These are phyloP conservation scores for Diaporthe capsici DNA, from an alignment of 2,329 filamentous ascomycete species.

Conservation along the genomic window DNA sequence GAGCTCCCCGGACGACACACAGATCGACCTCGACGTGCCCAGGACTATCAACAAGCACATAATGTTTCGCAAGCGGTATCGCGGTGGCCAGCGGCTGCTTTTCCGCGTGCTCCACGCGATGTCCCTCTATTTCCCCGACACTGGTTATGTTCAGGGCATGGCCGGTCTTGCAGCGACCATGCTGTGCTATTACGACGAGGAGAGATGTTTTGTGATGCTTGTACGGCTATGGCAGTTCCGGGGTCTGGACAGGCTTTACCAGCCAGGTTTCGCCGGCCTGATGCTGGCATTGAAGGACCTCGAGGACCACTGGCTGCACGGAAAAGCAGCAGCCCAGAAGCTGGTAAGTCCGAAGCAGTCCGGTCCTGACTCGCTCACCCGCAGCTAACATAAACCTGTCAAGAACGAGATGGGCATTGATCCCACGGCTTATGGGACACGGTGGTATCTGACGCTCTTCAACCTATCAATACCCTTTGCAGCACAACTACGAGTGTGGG, in stretches of 20 bases:
- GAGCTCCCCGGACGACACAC: constrained; percentile 89
- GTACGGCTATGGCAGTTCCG: constrained; percentile 94
- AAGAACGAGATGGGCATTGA: constrained; percentile 84
- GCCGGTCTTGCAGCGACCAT: constrained; percentile 92
- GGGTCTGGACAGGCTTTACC: constrained; percentile 87
- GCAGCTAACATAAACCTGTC: constrained; percentile 40
- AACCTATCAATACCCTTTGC: constrained; percentile 96
- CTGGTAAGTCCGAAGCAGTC: constrained; percentile 71
- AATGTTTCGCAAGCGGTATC: constrained; percentile 94
- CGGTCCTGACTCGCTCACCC: neutral
- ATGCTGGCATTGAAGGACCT: constrained; percentile 91
- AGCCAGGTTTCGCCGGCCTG: constrained; percentile 85
- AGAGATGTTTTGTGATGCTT: constrained; percentile 94
- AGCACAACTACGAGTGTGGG: constrained; percentile 96
- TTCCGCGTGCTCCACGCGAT: constrained; percentile 94
- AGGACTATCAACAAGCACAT: constrained; percentile 95
- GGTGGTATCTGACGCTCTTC: constrained; percentile 98
- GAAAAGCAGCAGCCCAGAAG: constrained; percentile 83
- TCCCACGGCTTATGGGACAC: constrained; percentile 92
- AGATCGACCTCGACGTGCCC: constrained; percentile 97
- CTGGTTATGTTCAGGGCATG: constrained; percentile 98
- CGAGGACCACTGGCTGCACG: constrained; percentile 84
- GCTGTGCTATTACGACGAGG: constrained; percentile 97
- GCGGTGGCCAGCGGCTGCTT: constrained; percentile 90
- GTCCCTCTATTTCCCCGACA: constrained; percentile 90